phyloP scores from a whole-genome alignment of 257 asterid genomes.

The Echium plantagineum region DNA sequence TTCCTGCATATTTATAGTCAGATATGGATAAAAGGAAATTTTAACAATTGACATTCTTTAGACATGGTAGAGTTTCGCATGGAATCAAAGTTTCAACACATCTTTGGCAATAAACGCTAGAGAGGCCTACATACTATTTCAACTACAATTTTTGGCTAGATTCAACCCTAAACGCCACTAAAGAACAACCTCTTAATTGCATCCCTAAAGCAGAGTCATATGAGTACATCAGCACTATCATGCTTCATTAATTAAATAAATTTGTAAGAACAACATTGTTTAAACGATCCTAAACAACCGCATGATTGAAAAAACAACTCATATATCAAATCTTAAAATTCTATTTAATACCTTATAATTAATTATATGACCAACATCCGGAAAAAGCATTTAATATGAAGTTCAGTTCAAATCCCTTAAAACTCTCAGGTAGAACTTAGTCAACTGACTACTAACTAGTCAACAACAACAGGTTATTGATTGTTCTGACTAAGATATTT shows the following conservation, averaged over 20 bases:
- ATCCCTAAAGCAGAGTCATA: neutral
- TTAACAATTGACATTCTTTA: neutral
- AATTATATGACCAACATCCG: too few species aligned
- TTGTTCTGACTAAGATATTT: too few species aligned
- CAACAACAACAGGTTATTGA: neutral
- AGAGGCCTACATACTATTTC: neutral
- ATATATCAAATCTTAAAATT: neutral
- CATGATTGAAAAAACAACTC: neutral
- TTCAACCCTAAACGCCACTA: neutral
- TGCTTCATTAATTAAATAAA: neutral
- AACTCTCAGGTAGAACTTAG: neutral
- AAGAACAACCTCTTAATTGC: neutral
- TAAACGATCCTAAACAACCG: neutral
- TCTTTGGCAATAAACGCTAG: neutral
- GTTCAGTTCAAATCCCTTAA: too few species aligned
- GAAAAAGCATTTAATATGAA: too few species aligned
- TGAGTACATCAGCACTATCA: neutral
- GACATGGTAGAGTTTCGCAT: neutral
- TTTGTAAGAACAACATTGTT: neutral
- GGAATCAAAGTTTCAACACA: neutral
- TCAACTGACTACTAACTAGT: neutral
- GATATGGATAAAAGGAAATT: neutral
- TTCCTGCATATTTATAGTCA: slow-evolving; percentile 34
- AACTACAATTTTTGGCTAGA: neutral
- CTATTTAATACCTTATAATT: neutral